Percentiles rank a stretch among this genome's conserved stretches.
Conservation (phyloP, 2,329 filamentous ascomycete genomes). For the Aspergillus pseudotamarii region DNA sequence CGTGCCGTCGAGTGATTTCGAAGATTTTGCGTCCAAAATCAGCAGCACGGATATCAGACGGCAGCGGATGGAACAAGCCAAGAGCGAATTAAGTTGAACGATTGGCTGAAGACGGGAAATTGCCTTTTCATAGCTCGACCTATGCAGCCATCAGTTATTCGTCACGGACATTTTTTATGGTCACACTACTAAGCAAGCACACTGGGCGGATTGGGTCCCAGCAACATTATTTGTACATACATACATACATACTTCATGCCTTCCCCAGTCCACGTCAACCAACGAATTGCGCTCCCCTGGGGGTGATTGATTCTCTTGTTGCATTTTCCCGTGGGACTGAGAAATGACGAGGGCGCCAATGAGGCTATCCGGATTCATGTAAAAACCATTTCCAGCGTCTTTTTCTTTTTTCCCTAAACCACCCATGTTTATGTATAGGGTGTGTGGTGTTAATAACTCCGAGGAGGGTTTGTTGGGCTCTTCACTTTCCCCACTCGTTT, state of each 20-base stretch:
- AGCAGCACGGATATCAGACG: constrained; percentile 85
- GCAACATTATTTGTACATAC: constrained; percentile 1
- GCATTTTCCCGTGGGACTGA: background rate
- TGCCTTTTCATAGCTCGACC: constrained; percentile 4
- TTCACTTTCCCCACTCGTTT: background rate
- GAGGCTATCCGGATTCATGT: constrained; percentile 1
- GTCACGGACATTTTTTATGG: background rate
- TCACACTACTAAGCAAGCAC: background rate
- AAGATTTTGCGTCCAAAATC: constrained; percentile 78
- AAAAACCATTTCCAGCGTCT: background rate
- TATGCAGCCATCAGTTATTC: constrained; percentile 7
- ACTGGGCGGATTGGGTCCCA: background rate
- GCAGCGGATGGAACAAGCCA: constrained; percentile 45
- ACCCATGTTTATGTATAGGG: background rate
- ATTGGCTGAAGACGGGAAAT: constrained; percentile 8
- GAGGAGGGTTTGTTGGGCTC: background rate
- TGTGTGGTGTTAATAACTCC: background rate
- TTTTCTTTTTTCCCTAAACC: background rate
- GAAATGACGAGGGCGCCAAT: constrained; percentile 1
- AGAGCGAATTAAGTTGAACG: constrained; percentile 23
- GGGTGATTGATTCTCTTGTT: background rate
- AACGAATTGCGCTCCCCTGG: background rate
- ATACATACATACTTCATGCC: background rate
- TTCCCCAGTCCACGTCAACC: background rate
- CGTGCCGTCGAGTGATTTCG: constrained; percentile 49